These are phyloP conservation scores for Hanseniaspora lindneri DNA, from an alignment of 805 yeast species.

Conservation along the genomic window DNA sequence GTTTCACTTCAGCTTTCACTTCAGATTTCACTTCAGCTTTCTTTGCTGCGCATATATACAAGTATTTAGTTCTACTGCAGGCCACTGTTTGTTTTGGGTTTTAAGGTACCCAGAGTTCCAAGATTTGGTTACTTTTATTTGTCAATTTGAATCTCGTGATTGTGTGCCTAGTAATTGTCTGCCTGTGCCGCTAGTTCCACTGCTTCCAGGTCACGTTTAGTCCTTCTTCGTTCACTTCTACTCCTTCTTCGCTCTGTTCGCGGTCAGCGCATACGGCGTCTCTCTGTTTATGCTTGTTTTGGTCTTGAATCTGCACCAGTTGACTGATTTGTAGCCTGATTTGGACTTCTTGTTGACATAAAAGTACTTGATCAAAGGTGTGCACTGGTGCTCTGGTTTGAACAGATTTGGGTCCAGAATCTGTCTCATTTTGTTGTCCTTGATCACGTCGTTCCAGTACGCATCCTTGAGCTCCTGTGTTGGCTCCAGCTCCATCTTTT, in stretches of 20 bases:
- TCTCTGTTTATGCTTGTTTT: slow-evolving; percentile 15
- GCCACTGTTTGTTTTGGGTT: no score
- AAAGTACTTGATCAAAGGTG: slow-evolving; percentile 4
- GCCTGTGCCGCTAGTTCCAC: no score
- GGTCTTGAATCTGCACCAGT: slow-evolving; percentile 14
- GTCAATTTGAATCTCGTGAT: no score
- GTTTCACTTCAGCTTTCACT: no score
- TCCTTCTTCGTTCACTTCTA: not conserved
- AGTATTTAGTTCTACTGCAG: not conserved
- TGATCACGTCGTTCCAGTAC: slow-evolving; percentile 1
- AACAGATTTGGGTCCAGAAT: slow-evolving; percentile 5
- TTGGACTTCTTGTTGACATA: slow-evolving; percentile 8
- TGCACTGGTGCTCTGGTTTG: slow-evolving; percentile 12
- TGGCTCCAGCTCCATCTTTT: slow-evolving; percentile 31
- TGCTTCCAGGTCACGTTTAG: no score
- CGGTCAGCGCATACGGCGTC: slow-evolving; percentile 3
- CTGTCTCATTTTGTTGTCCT: slow-evolving; percentile 3
- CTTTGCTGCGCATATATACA: slow-evolving; percentile 3
- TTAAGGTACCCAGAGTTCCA: no score
- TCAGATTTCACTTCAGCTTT: no score
- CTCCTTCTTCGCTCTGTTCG: slow-evolving; percentile 4
- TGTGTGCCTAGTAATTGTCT: no score
- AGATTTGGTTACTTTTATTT: no score
- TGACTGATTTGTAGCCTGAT: slow-evolving; percentile 10
- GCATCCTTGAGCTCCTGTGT: not conserved